Evolutionary conservation across 2,329 filamentous ascomycete genomes (phyloP), one percentile per base, ranked within the genome.

Genomic region (Colletotrichum plurivorum): DNA sequence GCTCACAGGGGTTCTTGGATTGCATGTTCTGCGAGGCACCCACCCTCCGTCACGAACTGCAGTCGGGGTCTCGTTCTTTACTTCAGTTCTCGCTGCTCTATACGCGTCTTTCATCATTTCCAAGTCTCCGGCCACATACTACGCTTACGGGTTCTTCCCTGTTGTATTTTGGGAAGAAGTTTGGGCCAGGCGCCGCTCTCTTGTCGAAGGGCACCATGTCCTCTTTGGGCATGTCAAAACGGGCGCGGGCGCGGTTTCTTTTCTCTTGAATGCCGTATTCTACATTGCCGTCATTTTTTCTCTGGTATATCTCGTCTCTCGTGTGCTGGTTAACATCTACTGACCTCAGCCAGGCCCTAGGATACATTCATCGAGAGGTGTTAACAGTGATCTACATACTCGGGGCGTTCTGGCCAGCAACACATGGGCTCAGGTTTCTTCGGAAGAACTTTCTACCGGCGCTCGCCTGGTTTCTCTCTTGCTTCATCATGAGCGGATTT

Each of bases 81-180:
- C 92, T 0, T 94, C 95, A 0, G 78, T 92, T 5, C 85, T 97
- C n/a, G 87, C 93, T 25, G 85, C 85, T 1, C 80, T 98, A 13
- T 98, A 93, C 75, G 92, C 94, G 7, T 90, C 94, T 0, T 92
- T 99, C 63, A 84, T 93, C 67, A 84, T 94, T 66, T 95, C 97
- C 53, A 88, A 90, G 52, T 97, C 95, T 2, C 92, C 95, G 0
- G 78, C 85, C 66, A 92, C 93, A 2, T 99, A 99, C 79, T 99
- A 98, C 76, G 89, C 90, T 2, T 99, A 99, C 78, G 93, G 92
- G 0, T 88, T 97, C 74, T 99, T 99, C 79, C 96, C 96, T 0
- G 90, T 97, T 2, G 88, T 94, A 66, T 98, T 99, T 82, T 99
- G 96, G 96, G 95, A 98, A 79, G 95, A 98, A 76, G 93, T 98